phyloP scores from a whole-genome alignment of 495 filamentous ascomycete genomes.

The Parmelia sp. region DNA sequence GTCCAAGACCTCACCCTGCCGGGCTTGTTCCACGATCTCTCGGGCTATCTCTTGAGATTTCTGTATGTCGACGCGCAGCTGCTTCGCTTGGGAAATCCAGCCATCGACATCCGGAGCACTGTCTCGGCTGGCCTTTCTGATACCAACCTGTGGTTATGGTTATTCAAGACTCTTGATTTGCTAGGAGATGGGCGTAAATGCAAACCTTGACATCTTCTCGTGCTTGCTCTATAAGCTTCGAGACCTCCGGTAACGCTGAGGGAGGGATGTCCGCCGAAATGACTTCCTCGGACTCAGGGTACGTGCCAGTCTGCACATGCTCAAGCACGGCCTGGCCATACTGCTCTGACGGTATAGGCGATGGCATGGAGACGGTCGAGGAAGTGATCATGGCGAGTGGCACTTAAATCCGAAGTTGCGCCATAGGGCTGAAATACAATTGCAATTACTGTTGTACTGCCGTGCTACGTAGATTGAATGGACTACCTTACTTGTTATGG shows the following conservation, averaged over 20 bases:
- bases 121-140: constrained; percentile 64
- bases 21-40: constrained; percentile 66
- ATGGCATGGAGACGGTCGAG: constrained; percentile 26
- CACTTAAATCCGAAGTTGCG: neutral
- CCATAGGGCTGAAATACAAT: neutral
- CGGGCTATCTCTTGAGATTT: constrained; percentile 63
- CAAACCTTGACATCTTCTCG: constrained; percentile 64
- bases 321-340: constrained; percentile 64
- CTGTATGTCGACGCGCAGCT: constrained; percentile 76
- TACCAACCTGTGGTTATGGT: constrained; percentile 49
- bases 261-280: constrained; percentile 57
- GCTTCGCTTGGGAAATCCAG: constrained; percentile 78
- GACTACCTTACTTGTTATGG: too few relatives aligned
- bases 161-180: neutral
- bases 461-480: too few relatives aligned
- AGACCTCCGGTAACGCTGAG: constrained; percentile 52
- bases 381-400: neutral
- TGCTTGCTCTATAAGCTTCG: constrained; percentile 58
- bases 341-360: constrained; percentile 31
- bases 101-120: constrained; percentile 70
- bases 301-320: constrained; percentile 62
- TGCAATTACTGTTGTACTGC: too few relatives aligned
- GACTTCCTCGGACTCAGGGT: constrained; percentile 65
- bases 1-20: constrained; percentile 54
- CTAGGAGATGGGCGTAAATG: neutral